Percentiles rank a stretch among this genome's conserved stretches.
phyloP scores from a whole-genome alignment of 73 alveolate genomes.

The Paramecium caudatum region DNA sequence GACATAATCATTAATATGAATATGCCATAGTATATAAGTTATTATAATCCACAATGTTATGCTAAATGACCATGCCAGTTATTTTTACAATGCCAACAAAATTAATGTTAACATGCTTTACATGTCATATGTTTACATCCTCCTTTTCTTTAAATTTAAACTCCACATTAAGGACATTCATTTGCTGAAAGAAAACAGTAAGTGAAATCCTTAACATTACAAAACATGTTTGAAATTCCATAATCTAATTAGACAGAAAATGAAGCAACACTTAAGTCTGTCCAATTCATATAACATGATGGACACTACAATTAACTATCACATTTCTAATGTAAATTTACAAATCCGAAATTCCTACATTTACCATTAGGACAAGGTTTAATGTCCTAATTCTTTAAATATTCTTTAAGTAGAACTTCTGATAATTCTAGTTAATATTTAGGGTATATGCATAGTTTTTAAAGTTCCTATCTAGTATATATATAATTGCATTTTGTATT shows the following conservation, averaged over 20 bases:
- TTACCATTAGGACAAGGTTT: constrained; percentile 68
- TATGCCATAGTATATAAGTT: background rate
- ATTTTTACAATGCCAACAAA: constrained; percentile 72
- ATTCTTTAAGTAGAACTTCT: background rate
- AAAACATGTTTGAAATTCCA: constrained; percentile 13
- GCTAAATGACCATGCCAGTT: background rate
- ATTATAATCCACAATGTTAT: background rate
- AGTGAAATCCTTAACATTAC: constrained; percentile 42
- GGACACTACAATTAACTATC: background rate
- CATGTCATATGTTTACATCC: constrained; percentile 77
- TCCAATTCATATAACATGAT: background rate
- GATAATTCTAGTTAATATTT: background rate
- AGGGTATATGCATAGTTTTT: constrained; percentile 24
- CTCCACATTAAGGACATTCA: constrained; percentile 70
- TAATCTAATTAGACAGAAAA: background rate
- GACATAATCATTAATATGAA: background rate
- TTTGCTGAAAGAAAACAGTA: constrained; percentile 7
- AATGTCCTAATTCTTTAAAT: constrained; percentile 27
- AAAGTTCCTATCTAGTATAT: constrained; percentile 3
- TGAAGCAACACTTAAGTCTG: background rate
- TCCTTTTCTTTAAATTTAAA: constrained; percentile 60
- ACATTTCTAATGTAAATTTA: constrained; percentile 39
- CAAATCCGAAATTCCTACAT: constrained; percentile 27
- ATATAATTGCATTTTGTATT: background rate
- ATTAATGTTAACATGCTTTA: constrained; percentile 51